phyloP scores from a whole-genome alignment of 495 filamentous ascomycete genomes.

The Penicillium diatomitis region DNA sequence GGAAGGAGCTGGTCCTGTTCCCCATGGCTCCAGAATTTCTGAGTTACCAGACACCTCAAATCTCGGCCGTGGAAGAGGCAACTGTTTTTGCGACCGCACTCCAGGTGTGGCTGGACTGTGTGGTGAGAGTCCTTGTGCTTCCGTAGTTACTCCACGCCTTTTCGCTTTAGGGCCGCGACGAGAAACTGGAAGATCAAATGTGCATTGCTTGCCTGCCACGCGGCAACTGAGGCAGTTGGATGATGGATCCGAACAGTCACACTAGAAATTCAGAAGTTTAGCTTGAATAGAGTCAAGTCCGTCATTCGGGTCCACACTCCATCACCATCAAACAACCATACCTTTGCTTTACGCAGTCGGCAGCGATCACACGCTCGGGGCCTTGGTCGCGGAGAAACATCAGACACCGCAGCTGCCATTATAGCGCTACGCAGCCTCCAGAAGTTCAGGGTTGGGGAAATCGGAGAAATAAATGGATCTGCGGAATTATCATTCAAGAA shows the following conservation, averaged over 20 bases:
- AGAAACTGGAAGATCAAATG: constrained; percentile 13
- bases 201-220: constrained; percentile 5
- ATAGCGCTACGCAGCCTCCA: neutral
- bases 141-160: constrained; percentile 2
- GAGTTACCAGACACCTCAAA: neutral
- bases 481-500: neutral
- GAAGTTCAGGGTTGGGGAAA: neutral
- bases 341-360: constrained; percentile 17
- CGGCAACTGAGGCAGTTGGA: constrained; percentile 10
- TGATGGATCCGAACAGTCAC: constrained; percentile 6
- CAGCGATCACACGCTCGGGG: constrained; percentile 16
- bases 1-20: neutral
- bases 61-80: neutral
- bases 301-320: neutral
- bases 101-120: neutral
- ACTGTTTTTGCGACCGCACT: neutral
- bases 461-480: neutral
- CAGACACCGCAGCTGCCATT: constrained; percentile 1
- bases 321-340: neutral
- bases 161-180: constrained; percentile 12
- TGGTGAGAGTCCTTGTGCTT: neutral
- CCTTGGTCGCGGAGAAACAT: constrained; percentile 1
- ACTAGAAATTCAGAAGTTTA: constrained; percentile 1
- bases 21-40: constrained; percentile 7
- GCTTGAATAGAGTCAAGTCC: neutral